Base-by-base conservation (phyloP, 1,139 yeast species). In the Nadsonia commutata region DNA sequence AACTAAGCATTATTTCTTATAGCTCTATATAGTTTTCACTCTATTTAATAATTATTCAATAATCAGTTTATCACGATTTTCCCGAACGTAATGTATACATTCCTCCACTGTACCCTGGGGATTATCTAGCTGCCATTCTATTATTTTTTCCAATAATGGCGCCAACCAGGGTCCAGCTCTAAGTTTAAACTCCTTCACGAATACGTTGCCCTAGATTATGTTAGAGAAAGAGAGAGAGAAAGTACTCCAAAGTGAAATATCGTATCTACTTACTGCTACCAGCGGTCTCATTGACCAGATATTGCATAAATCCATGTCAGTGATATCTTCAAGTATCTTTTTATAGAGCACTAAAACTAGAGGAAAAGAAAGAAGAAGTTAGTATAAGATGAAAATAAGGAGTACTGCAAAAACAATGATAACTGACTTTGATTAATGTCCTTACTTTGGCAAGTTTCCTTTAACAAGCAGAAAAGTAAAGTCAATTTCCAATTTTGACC, bases 131-230 rank as follows among this genome's bases (percentile, higher is more conserved):
- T 86, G 95, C 83, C 88, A 80, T 13, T 67, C 61, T 39, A 84
- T 58, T 7, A 83, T 69, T 39, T 68, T 62, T 13, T 73, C 74
- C 46, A 74, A 71, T 9, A 78, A 63, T 22, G 62, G 61, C 7
- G 75, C 68, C 70, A 85, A 68, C 95, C 95, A 85, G 3, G 88
- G 86, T 0, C 97, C 97, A 0, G 90, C 85, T 56, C 79, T 66
- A 16, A 46, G 46, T 9, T 68, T 62, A 19, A 80, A 62, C 16
- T 67, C 62, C 41, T 67, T 63, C 42, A 72, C 64, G 41, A 85
- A 59, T 27, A 74, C 71, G 51, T 78, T 83, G 18, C 96, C 96
- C 56, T 82, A 9, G n/a, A 9, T 82, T 16, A 80, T 58, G 21
- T 19, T 19, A 36, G 22, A 5, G 13, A 11, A n/a, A 11, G 5